Conservation (phyloP, 148 eudicot genomes). For the Suaeda aralocaspica region DNA sequence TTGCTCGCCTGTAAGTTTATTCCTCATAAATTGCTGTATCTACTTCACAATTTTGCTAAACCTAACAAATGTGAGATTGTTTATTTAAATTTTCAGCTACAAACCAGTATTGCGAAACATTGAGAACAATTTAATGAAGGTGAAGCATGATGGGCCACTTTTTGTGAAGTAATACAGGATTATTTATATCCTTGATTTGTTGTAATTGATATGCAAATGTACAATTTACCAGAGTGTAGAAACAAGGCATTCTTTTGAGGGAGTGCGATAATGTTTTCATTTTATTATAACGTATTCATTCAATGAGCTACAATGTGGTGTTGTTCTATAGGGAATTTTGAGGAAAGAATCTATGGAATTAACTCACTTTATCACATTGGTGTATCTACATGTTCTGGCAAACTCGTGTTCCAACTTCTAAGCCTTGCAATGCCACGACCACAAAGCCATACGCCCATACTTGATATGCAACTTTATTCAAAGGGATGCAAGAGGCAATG, state of each 20-base stretch:
- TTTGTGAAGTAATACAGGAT: slow-evolving; percentile 38
- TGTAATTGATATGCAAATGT: neutral
- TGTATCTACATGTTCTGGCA: too few relatives aligned
- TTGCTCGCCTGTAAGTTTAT: slow-evolving; percentile 72
- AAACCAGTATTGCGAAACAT: slow-evolving; percentile 85
- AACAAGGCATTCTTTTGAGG: neutral
- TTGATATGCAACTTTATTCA: neutral
- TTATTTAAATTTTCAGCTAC: slow-evolving; percentile 50
- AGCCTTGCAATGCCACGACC: too few relatives aligned
- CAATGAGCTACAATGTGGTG: neutral
- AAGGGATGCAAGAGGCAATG: too few relatives aligned
- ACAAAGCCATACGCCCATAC: neutral
- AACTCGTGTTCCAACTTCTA: neutral
- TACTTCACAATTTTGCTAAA: neutral
- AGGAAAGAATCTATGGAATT: neutral
- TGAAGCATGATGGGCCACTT: slow-evolving; percentile 73
- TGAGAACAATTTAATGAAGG: slow-evolving; percentile 75
- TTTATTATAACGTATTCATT: neutral
- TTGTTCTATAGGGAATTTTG: neutral
- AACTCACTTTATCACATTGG: too few relatives aligned
- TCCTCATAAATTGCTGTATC: neutral
- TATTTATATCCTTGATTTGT: neutral
- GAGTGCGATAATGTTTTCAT: neutral
- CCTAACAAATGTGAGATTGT: slow-evolving; percentile 6
- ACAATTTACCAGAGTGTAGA: neutral